phyloP scores from a whole-genome alignment of 345 rosid species.

The Euphorbia lathyris region DNA sequence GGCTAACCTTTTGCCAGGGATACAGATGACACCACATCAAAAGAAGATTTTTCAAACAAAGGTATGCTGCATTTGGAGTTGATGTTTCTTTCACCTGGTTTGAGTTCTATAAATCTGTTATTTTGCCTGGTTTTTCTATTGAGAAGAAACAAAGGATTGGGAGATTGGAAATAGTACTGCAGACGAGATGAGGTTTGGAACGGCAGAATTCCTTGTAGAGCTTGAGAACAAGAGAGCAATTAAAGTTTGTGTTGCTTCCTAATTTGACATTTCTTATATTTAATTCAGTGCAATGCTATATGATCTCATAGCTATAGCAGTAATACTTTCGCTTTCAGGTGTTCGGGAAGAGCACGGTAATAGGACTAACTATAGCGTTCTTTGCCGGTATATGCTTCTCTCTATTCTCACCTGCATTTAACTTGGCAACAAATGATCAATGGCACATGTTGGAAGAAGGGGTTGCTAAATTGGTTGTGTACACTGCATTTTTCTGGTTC shows the following conservation, averaged over 20 bases:
- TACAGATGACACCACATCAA: slow-evolving; percentile 18
- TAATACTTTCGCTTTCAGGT: slow-evolving; percentile 37
- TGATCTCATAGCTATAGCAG: neutral
- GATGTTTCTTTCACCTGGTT: neutral
- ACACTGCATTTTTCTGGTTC: slow-evolving; percentile 80
- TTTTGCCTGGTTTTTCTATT: neutral
- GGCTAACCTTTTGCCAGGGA: slow-evolving; percentile 23
- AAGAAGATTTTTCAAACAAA: slow-evolving; percentile 22
- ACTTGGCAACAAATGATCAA: slow-evolving; percentile 84
- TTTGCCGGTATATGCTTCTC: slow-evolving; percentile 77
- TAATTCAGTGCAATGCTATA: neutral
- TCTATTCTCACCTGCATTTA: slow-evolving; percentile 86
- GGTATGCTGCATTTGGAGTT: slow-evolving; percentile 20
- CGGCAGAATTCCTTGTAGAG: slow-evolving; percentile 52
- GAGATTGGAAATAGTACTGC: slow-evolving; percentile 27
- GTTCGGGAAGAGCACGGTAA: slow-evolving; percentile 57
- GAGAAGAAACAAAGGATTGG: slow-evolving; percentile 27
- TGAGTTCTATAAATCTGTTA: too few relatives aligned
- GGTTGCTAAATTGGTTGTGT: slow-evolving; percentile 62
- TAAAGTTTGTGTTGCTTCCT: slow-evolving; percentile 41
- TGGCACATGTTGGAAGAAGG: slow-evolving; percentile 69
- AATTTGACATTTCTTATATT: neutral
- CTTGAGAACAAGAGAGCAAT: slow-evolving; percentile 70
- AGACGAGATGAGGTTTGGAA: slow-evolving; percentile 47
- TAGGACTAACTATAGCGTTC: slow-evolving; percentile 58